Base-by-base conservation (phyloP, 495 filamentous ascomycete species). In the Penicillium riverlandense region DNA sequence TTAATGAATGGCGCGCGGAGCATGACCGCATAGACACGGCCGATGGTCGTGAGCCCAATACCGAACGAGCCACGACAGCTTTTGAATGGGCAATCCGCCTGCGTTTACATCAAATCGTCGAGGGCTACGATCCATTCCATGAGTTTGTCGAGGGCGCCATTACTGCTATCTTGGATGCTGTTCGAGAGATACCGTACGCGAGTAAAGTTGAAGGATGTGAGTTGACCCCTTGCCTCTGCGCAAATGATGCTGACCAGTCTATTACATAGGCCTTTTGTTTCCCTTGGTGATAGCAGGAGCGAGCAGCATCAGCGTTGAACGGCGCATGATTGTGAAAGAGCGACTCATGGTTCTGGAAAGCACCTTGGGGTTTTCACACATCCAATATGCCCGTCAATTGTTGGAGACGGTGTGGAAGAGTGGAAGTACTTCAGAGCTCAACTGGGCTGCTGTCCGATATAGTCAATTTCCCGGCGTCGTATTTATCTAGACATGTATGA, bases 281-380 rank as follows among this genome's bases (percentile, higher is more conserved):
- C 58, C 58, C 1, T 33, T 62, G 9, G 55, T 62, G 2, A 62
- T 62, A 16, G 53, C 58, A 1, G 58, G 58, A 10, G 57, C 58
- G 0, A 54, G 52, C 11, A 62, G 55, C 41, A 35, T 44, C 0
- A 38, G 35, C 6, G 47, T 57, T 37, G 58, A 62, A 28, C 37
- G 58, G 13, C 50, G 52, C 1, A 62, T 62, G 58, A 37, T 54
- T 11, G 52, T 59, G 4, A 62, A 62, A 29, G 55, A 62, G 36
- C 45, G 55, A 9, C 29, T 62, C 6, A 62, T 62, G 58, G 58
- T 62, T 0, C 58, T 62, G 52, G 58, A 62, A 16, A 56, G 54
- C 36, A 62, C 58, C 0, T 29, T 62, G 11, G 58, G 58, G 1
- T 62, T 59, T 35, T 44, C 46, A 14, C 58, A 62, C 48, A 62